These are phyloP conservation scores for Periconia macrospinosa DNA, from an alignment of 2,329 filamentous ascomycete genomes.

Conservation along the genomic window DNA sequence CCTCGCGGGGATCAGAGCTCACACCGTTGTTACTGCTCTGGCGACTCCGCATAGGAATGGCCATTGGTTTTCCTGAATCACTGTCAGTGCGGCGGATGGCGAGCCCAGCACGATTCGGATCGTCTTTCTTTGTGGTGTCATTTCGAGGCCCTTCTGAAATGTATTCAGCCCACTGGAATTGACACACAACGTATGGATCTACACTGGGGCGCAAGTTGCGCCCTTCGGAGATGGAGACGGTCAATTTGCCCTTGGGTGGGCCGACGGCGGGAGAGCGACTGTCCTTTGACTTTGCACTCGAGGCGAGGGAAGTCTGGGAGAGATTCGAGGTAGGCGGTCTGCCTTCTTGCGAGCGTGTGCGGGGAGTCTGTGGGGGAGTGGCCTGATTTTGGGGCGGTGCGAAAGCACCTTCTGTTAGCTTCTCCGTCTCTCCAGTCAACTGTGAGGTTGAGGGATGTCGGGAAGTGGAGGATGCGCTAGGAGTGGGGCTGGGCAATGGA, in stretches of 20 bases:
- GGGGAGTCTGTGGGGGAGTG: constrained; percentile 85
- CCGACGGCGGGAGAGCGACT: constrained; percentile 49
- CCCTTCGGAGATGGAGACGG: constrained; percentile 85
- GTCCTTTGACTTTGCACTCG: constrained; percentile 41
- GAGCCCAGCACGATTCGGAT: constrained; percentile 40
- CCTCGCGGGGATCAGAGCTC: constrained; percentile 58
- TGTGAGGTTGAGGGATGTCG: constrained; percentile 58
- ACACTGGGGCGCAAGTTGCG: constrained; percentile 78
- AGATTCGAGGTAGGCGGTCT: constrained; percentile 47
- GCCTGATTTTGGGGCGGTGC: constrained; percentile 72
- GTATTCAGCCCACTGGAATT: constrained; percentile 95
- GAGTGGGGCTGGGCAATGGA: constrained; percentile 54
- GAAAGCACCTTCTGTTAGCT: constrained; percentile 82
- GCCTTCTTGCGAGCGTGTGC: constrained; percentile 74
- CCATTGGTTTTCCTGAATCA: constrained; percentile 82
- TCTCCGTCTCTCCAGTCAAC: constrained; percentile 70
- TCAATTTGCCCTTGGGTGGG: constrained; percentile 80
- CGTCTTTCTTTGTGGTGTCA: constrained; percentile 51
- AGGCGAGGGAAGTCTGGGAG: constrained; percentile 55
- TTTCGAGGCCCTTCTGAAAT: constrained; percentile 84
- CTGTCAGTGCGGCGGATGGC: constrained; percentile 69
- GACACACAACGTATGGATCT: constrained; percentile 93
- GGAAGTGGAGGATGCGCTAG: constrained; percentile 50
- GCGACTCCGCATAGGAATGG: constrained; percentile 94
- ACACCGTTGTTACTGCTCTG: constrained; percentile 95